phyloP scores from a whole-genome alignment of 1,139 yeast genomes.

The Kodamaea arcana region DNA sequence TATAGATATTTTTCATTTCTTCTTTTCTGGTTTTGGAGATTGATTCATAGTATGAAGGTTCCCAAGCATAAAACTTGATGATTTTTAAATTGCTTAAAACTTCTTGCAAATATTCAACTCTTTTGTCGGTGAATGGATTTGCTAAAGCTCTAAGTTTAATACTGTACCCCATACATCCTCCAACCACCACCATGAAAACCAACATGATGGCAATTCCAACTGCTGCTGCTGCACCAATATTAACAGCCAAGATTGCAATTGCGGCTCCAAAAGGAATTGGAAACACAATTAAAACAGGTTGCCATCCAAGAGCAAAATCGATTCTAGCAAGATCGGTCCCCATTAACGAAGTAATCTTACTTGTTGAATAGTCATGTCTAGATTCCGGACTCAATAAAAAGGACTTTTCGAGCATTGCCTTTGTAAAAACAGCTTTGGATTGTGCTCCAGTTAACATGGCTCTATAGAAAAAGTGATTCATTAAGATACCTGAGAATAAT shows the following conservation, averaged over 20 bases:
- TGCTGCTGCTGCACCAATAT: constrained; percentile 70
- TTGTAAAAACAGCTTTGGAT: constrained; percentile 33
- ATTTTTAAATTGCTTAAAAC: constrained; percentile 61
- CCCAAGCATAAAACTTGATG: constrained; percentile 71
- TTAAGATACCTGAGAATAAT: constrained; percentile 37
- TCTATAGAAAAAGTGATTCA: constrained; percentile 61
- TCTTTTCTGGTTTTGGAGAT: constrained; percentile 41
- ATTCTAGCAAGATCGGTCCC: constrained; percentile 81
- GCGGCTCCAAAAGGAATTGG: constrained; percentile 57
- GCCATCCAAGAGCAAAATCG: constrained; percentile 71
- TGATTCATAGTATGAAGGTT: constrained; percentile 49
- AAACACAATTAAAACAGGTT: constrained; percentile 59
- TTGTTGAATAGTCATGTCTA: constrained; percentile 26
- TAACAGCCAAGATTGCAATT: constrained; percentile 60
- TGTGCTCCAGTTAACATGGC: constrained; percentile 46
- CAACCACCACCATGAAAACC: constrained; percentile 37
- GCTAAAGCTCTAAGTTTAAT: constrained; percentile 42
- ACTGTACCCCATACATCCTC: constrained; percentile 31
- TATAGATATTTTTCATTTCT: constrained; percentile 48
- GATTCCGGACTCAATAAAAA: constrained; percentile 26
- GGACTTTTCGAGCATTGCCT: constrained; percentile 30
- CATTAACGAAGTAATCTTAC: constrained; percentile 48
- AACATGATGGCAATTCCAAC: constrained; percentile 51
- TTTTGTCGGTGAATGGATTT: constrained; percentile 48
- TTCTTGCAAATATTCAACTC: constrained; percentile 62